Conservation (phyloP, 495 filamentous ascomycete species). For the Penicillium angulare region DNA sequence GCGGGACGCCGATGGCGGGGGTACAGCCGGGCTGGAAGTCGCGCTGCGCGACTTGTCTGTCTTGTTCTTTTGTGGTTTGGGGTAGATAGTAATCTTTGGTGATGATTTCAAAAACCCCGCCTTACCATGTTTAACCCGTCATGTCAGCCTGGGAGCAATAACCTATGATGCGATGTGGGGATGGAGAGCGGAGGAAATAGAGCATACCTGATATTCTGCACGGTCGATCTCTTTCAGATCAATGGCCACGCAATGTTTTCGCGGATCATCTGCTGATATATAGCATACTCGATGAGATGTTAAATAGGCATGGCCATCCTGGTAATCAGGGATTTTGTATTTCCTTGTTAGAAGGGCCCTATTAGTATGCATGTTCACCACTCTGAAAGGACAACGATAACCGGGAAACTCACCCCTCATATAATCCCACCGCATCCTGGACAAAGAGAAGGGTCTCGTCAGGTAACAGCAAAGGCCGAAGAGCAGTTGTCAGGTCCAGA, state of each 20-base stretch:
- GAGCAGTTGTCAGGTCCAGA: constrained; percentile 90
- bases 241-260: constrained; percentile 80
- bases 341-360: constrained; percentile 58
- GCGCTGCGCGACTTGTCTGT: constrained; percentile 32
- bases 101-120: constrained; percentile 95
- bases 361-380: constrained; percentile 15
- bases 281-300: constrained; percentile 95
- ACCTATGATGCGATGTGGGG: background rate
- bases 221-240: constrained; percentile 89
- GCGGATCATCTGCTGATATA: constrained; percentile 83
- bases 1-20: constrained; percentile 21
- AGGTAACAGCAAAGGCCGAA: constrained; percentile 84
- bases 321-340: constrained; percentile 89
- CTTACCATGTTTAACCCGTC: constrained; percentile 36
- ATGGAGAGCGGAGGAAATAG: background rate
- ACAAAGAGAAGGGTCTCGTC: constrained; percentile 93
- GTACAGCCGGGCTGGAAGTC: constrained; percentile 33
- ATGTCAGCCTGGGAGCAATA: constrained; percentile 1
- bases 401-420: constrained; percentile 95
- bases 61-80: constrained; percentile 65
- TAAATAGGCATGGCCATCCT: constrained; percentile 94
- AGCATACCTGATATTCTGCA: constrained; percentile 79
- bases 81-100: constrained; percentile 83
- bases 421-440: constrained; percentile 93
- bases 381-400: too few species aligned